These are phyloP conservation scores for Croton laevigatus DNA, from an alignment of 441 rosid genomes.

Conservation along the genomic window DNA sequence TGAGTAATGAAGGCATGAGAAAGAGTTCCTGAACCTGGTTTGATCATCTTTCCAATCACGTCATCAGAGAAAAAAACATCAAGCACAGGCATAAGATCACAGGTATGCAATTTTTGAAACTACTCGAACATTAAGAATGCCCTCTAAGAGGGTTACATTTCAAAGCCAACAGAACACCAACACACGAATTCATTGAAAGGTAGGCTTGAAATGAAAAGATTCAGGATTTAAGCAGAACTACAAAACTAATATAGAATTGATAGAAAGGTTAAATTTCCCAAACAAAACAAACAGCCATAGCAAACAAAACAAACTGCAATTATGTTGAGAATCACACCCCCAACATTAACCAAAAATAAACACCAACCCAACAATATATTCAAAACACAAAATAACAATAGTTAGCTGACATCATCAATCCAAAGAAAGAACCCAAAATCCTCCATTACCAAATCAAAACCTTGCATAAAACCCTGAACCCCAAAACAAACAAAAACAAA, in stretches of 20 bases:
- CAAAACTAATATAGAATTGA: neutral
- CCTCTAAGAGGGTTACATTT: neutral
- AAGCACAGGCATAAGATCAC: neutral
- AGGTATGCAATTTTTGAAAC: neutral
- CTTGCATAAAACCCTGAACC: neutral
- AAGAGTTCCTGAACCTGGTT: neutral
- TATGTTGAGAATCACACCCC: neutral
- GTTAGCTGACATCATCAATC: neutral
- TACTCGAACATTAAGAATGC: neutral
- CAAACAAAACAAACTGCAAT: neutral
- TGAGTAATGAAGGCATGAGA: neutral
- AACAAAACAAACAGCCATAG: neutral
- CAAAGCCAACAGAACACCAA: constrained; percentile 5
- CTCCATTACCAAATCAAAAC: neutral
- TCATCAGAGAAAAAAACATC: neutral
- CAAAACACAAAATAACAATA: neutral
- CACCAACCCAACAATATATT: neutral
- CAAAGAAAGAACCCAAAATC: neutral
- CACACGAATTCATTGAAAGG: neutral
- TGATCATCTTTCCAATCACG: neutral
- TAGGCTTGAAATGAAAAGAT: neutral
- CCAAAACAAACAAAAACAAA: neutral
- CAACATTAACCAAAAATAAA: neutral
- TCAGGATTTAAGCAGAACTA: neutral
- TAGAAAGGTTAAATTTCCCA: neutral